phyloP scores from a whole-genome alignment of 1,284 basidiomycete genomes.

The Neolentinus lepideus region DNA sequence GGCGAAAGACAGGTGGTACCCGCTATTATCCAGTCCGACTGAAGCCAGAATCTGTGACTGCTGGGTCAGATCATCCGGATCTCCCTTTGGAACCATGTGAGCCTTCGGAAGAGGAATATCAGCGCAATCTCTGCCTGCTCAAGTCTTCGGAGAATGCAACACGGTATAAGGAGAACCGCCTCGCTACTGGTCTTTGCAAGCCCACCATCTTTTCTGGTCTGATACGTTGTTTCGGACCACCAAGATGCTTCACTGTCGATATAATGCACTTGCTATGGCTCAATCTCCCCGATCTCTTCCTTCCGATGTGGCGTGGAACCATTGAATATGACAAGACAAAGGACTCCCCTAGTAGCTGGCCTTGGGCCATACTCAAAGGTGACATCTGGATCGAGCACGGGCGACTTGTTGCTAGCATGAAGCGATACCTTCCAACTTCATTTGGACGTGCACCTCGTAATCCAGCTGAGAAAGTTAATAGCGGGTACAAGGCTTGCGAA shows the following conservation, averaged over 20 bases:
- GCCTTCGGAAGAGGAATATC: too few species aligned
- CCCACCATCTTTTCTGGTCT: slow-evolving; percentile 9
- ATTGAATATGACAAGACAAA: slow-evolving; percentile 7
- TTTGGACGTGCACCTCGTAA: slow-evolving; percentile 22
- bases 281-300: slow-evolving; percentile 14
- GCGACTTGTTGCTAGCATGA: slow-evolving; percentile 9
- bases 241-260: slow-evolving; percentile 12
- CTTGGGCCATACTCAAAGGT: slow-evolving; percentile 10
- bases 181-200: background rate
- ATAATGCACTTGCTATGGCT: slow-evolving; percentile 16
- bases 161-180: background rate
- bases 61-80: background rate
- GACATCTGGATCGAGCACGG: slow-evolving; percentile 13
- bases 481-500: slow-evolving; percentile 25
- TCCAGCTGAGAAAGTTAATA: slow-evolving; percentile 21
- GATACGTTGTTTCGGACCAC: slow-evolving; percentile 6
- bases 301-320: slow-evolving; percentile 14
- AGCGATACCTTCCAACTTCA: slow-evolving; percentile 16
- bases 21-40: slow-evolving; percentile 17
- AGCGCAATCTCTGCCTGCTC: too few species aligned
- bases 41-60: slow-evolving; percentile 2
- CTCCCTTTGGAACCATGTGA: too few species aligned
- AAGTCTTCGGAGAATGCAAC: background rate
- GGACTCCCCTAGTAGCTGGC: slow-evolving; percentile 11
- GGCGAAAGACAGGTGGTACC: slow-evolving; percentile 12